Conservation (phyloP, 176 grass and related monocot species). For the Eleusine indica region DNA sequence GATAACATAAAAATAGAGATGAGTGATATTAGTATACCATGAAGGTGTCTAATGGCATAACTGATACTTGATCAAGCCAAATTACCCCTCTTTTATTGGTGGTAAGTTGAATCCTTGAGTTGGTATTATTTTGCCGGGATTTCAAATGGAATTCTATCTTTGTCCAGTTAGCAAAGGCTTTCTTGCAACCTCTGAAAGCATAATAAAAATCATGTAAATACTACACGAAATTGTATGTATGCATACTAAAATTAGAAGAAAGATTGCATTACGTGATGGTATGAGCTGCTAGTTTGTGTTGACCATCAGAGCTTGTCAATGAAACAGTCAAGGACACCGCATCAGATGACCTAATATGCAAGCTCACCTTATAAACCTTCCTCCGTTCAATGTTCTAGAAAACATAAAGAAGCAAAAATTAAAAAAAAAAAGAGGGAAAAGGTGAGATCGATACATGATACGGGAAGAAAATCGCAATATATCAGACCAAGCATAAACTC, state of each 20-base stretch:
- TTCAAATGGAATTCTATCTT: slow-evolving; percentile 72
- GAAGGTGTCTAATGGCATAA: slow-evolving; percentile 81
- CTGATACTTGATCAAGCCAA: slow-evolving; percentile 93
- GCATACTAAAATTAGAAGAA: not conserved
- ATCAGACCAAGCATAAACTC: not conserved
- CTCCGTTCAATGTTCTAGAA: slow-evolving; percentile 75
- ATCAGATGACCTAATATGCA: slow-evolving; percentile 66
- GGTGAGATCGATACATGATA: not conserved
- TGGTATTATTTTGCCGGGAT: slow-evolving; percentile 58
- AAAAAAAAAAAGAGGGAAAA: not conserved
- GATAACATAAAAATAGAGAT: not conserved
- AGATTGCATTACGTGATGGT: slow-evolving; percentile 68
- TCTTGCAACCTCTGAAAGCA: slow-evolving; percentile 55
- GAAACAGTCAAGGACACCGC: slow-evolving; percentile 66
- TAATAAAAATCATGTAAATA: not conserved
- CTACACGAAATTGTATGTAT: slow-evolving; percentile 14
- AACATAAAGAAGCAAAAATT: not conserved
- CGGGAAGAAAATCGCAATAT: slow-evolving; percentile 17
- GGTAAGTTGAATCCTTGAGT: slow-evolving; percentile 83
- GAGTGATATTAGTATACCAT: slow-evolving; percentile 59
- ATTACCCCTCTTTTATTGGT: slow-evolving; percentile 71
- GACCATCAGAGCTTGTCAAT: slow-evolving; percentile 77
- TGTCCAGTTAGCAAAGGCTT: slow-evolving; percentile 64
- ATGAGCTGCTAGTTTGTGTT: slow-evolving; percentile 49
- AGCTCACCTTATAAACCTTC: slow-evolving; percentile 68